Conservation (phyloP, 2,329 filamentous ascomycete species). For the Botrytis tulipae region DNA sequence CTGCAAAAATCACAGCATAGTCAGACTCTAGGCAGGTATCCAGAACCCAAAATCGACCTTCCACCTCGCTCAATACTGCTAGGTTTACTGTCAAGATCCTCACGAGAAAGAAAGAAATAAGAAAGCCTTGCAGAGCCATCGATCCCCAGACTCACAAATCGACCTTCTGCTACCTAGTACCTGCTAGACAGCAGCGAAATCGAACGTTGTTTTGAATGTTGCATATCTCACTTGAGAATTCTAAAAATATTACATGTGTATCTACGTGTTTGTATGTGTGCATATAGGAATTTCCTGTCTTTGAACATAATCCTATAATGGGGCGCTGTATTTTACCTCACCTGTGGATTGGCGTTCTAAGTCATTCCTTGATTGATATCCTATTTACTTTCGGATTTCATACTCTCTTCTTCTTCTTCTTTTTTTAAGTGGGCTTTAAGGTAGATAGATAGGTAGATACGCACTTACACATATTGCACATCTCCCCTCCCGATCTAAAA, state of each 20-base stretch:
- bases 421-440: too few relatives aligned
- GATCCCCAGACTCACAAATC: not conserved
- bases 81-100: too few relatives aligned
- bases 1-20: not conserved
- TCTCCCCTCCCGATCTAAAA: not conserved
- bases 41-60: not conserved
- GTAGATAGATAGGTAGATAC: too few relatives aligned
- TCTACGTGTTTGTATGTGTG: not conserved
- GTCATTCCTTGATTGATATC: accelerated
- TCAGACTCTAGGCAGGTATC: not conserved
- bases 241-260: not conserved
- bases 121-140: not conserved
- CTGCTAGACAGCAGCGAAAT: not conserved
- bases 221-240: not conserved
- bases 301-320: not conserved
- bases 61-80: not conserved
- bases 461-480: too few relatives aligned
- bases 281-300: not conserved
- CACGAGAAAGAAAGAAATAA: not conserved
- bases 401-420: too few relatives aligned
- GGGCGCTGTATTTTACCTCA: not conserved
- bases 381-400: not conserved
- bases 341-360: not conserved
- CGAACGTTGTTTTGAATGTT: not conserved
- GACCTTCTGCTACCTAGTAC: not conserved